These are phyloP conservation scores for Calonectria pauciramosa DNA, from an alignment of 2,329 filamentous ascomycete species.

Conservation along the genomic window DNA sequence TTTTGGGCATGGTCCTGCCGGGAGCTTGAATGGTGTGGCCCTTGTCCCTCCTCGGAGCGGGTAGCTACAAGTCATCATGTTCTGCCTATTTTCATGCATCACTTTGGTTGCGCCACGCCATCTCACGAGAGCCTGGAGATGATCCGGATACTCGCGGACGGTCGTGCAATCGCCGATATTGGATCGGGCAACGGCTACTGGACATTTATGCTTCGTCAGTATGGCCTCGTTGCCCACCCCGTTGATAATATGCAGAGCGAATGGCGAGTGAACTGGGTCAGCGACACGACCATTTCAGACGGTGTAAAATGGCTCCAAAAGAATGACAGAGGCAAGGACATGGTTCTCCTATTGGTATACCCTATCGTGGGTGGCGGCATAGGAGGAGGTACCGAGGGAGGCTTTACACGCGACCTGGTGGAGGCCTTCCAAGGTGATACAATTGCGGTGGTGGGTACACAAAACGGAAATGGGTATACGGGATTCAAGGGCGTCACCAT, in stretches of 20 bases:
- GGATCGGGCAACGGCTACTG: slow-evolving; percentile 83
- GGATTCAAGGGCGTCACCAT: slow-evolving; percentile 74
- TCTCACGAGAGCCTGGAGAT: slow-evolving; percentile 75
- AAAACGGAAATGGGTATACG: slow-evolving; percentile 82
- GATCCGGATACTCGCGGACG: slow-evolving; percentile 68
- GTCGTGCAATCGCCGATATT: slow-evolving; percentile 72
- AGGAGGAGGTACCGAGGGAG: slow-evolving; percentile 73
- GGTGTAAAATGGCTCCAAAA: slow-evolving; percentile 70
- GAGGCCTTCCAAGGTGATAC: slow-evolving; percentile 73
- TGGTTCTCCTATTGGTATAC: slow-evolving; percentile 79
- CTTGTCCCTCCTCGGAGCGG: slow-evolving; percentile 64
- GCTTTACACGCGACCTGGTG: slow-evolving; percentile 75
- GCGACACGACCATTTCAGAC: slow-evolving; percentile 74
- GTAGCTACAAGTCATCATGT: slow-evolving; percentile 75
- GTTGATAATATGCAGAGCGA: slow-evolving; percentile 78
- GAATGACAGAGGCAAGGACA: slow-evolving; percentile 63
- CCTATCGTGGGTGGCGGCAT: slow-evolving; percentile 76
- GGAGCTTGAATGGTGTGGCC: slow-evolving; percentile 75
- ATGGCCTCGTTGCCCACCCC: slow-evolving; percentile 67
- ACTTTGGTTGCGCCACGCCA: slow-evolving; percentile 81
- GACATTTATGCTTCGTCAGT: slow-evolving; percentile 76
- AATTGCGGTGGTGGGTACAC: slow-evolving; percentile 80
- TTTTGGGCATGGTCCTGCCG: slow-evolving; percentile 77
- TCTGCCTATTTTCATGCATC: slow-evolving; percentile 81
- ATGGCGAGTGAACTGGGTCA: slow-evolving; percentile 78